Evolutionary conservation across 805 yeast species (phyloP).

Genomic region (Cyberlindnera bimundalis): DNA sequence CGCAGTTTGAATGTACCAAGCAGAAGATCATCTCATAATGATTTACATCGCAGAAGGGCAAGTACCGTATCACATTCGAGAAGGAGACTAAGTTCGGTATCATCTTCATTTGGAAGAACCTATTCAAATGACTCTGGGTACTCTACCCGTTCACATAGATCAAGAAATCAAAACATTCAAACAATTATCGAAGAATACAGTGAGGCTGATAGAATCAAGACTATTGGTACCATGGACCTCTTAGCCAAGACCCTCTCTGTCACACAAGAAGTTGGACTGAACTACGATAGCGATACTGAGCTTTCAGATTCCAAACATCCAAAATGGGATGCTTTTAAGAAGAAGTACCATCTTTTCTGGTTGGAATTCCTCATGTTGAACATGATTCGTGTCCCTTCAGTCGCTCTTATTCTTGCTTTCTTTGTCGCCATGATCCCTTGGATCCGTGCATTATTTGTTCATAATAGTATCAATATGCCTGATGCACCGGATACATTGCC

Average conservation of each 20-base stretch:
- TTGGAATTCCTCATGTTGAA: constrained; percentile 41
- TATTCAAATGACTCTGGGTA: constrained; percentile 17
- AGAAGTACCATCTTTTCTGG: constrained; percentile 31
- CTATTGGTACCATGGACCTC: constrained; percentile 10
- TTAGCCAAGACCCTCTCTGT: constrained; percentile 20
- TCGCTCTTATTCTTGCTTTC: constrained; percentile 63
- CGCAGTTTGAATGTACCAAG: no score
- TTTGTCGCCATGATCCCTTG: constrained; percentile 84
- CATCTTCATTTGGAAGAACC: constrained; percentile 3
- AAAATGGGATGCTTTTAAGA: constrained; percentile 23
- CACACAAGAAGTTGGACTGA: constrained; percentile 24
- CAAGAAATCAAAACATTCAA: constrained; percentile 17
- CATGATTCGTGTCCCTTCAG: constrained; percentile 66
- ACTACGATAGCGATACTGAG: constrained; percentile 1
- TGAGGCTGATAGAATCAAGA: constrained; percentile 23
- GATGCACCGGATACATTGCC: constrained; percentile 85
- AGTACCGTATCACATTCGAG: neutral
- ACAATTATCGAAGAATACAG: constrained; percentile 24
- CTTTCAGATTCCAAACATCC: neutral
- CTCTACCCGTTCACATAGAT: constrained; percentile 19
- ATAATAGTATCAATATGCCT: constrained; percentile 47
- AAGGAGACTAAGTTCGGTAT: constrained; percentile 3
- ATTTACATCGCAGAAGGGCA: constrained; percentile 2
- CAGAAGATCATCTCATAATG: neutral
- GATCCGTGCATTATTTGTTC: constrained; percentile 65